Evolutionary conservation across 805 yeast genomes (phyloP), one percentile per base, ranked within the genome.

Genomic region (Metschnikowia corniflorae): DNA sequence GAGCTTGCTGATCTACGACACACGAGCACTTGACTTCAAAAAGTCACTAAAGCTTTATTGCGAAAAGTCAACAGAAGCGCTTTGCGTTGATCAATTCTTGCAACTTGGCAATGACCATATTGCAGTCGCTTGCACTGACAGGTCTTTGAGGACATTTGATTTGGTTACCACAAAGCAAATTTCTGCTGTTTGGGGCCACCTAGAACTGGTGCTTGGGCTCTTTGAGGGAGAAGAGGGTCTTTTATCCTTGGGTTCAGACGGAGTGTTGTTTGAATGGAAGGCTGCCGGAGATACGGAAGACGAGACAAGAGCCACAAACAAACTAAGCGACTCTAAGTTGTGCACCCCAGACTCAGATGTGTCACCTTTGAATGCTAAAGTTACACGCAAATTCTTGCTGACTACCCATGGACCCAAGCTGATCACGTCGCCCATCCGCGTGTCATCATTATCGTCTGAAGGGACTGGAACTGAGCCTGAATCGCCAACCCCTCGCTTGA

Each of bases 161-260:
- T 71, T 67, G 42, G 38, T 48, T 1, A 63, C 61, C 6, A 82
- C 80, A 1, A 71, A 60, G 33, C 67, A 67, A 7, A 29, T 77
- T 7, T 65, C 75, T 6, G 63, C 71, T 0, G 72, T 66, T 31
- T 82, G 83, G 82, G 89, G 69, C 1, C 70, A 63, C 32, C 61
- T 57, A 60, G 69, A 79, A 26, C 55, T 70, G 1, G 67, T 79
- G 5, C 53, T 73, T 10, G 72, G 75, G 0, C 39, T 80, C 14
- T 42, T 56, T 6, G 36, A 60, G 7, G 35, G 46, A 6, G 47
- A 46, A 2, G 40, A 50, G 5, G 50, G 63, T 12, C 51, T 71
- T 18, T 44, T 73, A 1, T 65, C 79, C 0, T 60, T 75, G 12
- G 70, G 80, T 15, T 58, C 58, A 6, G 80, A 72, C 46, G 83